Conservation (phyloP, 2,329 filamentous ascomycete genomes). For the Trematosphaeria pertusa region DNA sequence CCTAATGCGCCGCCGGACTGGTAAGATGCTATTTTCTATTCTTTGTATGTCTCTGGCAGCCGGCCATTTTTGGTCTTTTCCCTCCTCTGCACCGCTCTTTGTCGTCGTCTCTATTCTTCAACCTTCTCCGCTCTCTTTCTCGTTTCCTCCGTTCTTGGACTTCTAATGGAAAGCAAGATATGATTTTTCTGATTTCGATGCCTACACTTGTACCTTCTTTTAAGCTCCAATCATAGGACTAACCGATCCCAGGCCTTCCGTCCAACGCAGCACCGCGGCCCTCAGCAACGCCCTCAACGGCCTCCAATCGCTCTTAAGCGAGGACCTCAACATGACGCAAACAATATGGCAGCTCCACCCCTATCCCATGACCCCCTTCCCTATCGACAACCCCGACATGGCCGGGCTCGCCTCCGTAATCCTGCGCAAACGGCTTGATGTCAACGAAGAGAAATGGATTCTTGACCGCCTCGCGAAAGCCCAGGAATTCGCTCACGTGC, state of each 20-base stretch:
- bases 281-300: constrained; percentile 14
- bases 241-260: constrained; percentile 15
- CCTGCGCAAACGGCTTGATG: constrained; percentile 34
- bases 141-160: no score
- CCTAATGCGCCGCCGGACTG: constrained; percentile 16
- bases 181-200: no score
- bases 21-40: constrained; percentile 62
- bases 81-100: background rate
- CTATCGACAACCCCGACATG: constrained; percentile 46
- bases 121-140: constrained; percentile 22
- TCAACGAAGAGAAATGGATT: constrained; percentile 39
- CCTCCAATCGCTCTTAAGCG: constrained; percentile 16
- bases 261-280: constrained; percentile 15
- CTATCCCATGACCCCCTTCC: constrained; percentile 9
- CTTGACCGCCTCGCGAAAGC: constrained; percentile 36
- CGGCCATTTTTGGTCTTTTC: no score
- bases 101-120: background rate
- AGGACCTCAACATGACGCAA: constrained; percentile 4
- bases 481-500: constrained; percentile 37
- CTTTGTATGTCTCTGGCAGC: constrained; percentile 55
- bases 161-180: no score
- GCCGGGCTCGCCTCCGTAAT: constrained; percentile 29
- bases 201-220: no score
- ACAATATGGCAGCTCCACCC: constrained; percentile 10
- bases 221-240: constrained; percentile 18